Percentiles rank a stretch among this genome's conserved stretches.
These are phyloP conservation scores for Linum tenue DNA, from an alignment of 345 rosid genomes.

Conservation along the genomic window DNA sequence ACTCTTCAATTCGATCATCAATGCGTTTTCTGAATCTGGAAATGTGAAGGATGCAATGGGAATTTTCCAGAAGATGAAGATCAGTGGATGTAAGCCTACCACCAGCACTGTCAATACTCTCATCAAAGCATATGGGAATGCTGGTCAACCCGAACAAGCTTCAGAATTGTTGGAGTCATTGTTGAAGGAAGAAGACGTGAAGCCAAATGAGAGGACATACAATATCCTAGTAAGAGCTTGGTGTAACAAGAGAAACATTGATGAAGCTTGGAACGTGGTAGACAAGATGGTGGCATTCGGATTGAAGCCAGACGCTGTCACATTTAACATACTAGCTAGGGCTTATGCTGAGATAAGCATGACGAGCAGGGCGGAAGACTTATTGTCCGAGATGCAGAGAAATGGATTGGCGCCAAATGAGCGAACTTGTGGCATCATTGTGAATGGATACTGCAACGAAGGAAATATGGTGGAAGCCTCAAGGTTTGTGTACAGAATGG, in stretches of 20 bases:
- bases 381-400: conserved; percentile 65
- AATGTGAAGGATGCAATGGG: conserved; percentile 68
- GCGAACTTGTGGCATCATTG: conserved; percentile 73
- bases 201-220: conserved; percentile 70
- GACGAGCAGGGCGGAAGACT: conserved; percentile 56
- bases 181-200: conserved; percentile 41
- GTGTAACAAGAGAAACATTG: conserved; percentile 56
- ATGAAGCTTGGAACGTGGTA: conserved; percentile 72
- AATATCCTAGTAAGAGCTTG: conserved; percentile 73
- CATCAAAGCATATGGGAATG: conserved; percentile 74
- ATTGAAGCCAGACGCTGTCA: conserved; percentile 67
- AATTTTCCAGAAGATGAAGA: conserved; percentile 72
- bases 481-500: conserved; percentile 68
- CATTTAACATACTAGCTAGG: conserved; percentile 67
- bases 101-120: conserved; percentile 80
- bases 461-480: conserved; percentile 67
- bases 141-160: conserved; percentile 66
- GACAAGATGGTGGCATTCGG: conserved; percentile 63
- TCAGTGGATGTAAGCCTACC: conserved; percentile 65
- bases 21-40: conserved; percentile 76
- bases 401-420: conserved; percentile 56
- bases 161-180: conserved; percentile 52
- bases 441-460: conserved; percentile 77
- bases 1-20: conserved; percentile 85
- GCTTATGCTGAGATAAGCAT: conserved; percentile 59